phyloP scores from a whole-genome alignment of 495 filamentous ascomycete species.

The Aspergillus leporis region DNA sequence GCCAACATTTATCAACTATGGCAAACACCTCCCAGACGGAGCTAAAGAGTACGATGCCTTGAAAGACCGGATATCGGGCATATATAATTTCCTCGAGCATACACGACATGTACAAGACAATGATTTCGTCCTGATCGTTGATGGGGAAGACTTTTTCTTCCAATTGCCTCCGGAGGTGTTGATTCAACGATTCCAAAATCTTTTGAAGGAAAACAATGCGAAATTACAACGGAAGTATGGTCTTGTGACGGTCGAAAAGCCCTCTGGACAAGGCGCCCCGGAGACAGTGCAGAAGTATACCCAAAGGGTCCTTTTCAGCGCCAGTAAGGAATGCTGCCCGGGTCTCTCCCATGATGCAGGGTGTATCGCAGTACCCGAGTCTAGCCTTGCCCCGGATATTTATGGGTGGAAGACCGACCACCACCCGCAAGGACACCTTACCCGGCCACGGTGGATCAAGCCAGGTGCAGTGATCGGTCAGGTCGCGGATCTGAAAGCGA shows the following conservation, averaged over 20 bases:
- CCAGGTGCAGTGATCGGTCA: slow-evolving; percentile 55
- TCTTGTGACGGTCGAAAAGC: slow-evolving; percentile 31
- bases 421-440: slow-evolving; percentile 36
- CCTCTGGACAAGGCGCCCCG: slow-evolving; percentile 20
- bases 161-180: slow-evolving; percentile 61
- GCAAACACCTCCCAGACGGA: slow-evolving; percentile 31
- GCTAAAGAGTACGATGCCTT: slow-evolving; percentile 35
- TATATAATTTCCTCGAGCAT: slow-evolving; percentile 54
- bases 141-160: slow-evolving; percentile 60
- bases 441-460: slow-evolving; percentile 53
- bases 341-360: slow-evolving; percentile 46
- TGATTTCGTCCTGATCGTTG: slow-evolving; percentile 63
- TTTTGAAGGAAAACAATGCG: slow-evolving; percentile 50
- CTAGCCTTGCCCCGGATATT: slow-evolving; percentile 55
- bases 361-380: slow-evolving; percentile 56
- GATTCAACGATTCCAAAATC: slow-evolving; percentile 54
- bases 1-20: slow-evolving; percentile 55
- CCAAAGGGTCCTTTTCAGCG: slow-evolving; percentile 60
- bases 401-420: slow-evolving; percentile 58
- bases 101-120: slow-evolving; percentile 49
- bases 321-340: slow-evolving; percentile 58
- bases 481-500: slow-evolving; percentile 49
- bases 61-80: slow-evolving; percentile 49
- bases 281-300: slow-evolving; percentile 49
- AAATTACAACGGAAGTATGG: slow-evolving; percentile 51